Evolutionary conservation across 2,329 filamentous ascomycete genomes (phyloP).

Genomic region (Paraphoma sp.): DNA sequence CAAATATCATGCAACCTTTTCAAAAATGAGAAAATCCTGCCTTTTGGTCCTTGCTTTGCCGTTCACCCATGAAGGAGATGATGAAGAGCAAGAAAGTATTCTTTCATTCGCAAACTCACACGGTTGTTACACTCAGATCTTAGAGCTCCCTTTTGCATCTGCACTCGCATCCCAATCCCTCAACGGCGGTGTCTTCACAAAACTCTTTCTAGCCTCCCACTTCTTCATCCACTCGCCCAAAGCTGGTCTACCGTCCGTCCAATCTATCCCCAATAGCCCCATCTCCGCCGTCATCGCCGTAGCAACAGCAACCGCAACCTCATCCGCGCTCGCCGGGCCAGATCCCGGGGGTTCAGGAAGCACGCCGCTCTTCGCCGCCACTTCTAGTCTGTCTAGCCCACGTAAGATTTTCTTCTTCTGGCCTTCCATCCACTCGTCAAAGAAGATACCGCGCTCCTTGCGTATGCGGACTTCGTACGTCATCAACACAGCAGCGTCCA

Average conservation of each 20-base stretch:
- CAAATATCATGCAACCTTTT: too few relatives aligned
- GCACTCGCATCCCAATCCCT: conserved; percentile 22
- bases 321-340: conserved; percentile 21
- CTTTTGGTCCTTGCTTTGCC: too few relatives aligned
- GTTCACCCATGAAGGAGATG: too few relatives aligned
- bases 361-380: conserved; percentile 18
- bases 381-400: conserved; percentile 32
- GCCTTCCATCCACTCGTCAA: conserved; percentile 38
- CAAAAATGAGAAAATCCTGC: too few relatives aligned
- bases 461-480: conserved; percentile 36
- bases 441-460: conserved; percentile 25
- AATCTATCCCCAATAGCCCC: conserved; percentile 22
- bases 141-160: conserved; percentile 2
- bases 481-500: conserved; percentile 38
- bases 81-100: too few relatives aligned
- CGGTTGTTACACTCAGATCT: conserved; percentile 7
- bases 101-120: background rate
- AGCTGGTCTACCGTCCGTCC: conserved; percentile 14
- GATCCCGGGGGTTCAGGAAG: conserved; percentile 9
- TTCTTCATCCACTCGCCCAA: conserved; percentile 30
- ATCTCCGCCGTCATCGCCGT: conserved; percentile 16
- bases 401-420: conserved; percentile 36
- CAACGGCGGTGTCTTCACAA: conserved; percentile 20
- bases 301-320: conserved; percentile 31
- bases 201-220: conserved; percentile 31